A percentile compares a stretch with the other conserved stretches of the same genome.
phyloP scores from a whole-genome alignment of 1,139 yeast genomes.

The Hansenula lynferdii region DNA sequence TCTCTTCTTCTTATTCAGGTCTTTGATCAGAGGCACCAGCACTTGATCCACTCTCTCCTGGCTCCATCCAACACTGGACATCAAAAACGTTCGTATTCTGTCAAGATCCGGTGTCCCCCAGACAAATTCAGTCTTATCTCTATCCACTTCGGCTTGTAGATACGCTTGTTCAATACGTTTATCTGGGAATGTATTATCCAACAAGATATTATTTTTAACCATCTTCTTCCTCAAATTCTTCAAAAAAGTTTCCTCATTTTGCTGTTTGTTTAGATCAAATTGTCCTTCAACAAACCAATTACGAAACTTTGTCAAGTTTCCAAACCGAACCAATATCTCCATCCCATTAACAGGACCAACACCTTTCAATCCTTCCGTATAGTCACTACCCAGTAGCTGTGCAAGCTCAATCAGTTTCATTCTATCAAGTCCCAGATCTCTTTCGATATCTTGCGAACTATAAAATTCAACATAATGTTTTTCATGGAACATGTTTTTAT shows the following conservation, averaged over 20 bases:
- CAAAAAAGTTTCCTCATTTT: conserved; percentile 42
- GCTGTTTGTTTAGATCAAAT: conserved; percentile 32
- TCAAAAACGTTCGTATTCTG: conserved; percentile 63
- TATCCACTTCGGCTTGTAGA: conserved; percentile 74
- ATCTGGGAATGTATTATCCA: conserved; percentile 71
- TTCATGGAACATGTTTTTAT: conserved; percentile 93
- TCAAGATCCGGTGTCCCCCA: conserved; percentile 95
- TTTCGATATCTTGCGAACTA: conserved; percentile 50
- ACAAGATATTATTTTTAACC: conserved; percentile 34
- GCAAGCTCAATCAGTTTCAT: conserved; percentile 72
- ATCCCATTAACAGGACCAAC: conserved; percentile 91
- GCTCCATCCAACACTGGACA: conserved; percentile 78
- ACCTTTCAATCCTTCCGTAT: conserved; percentile 87
- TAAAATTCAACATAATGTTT: conserved; percentile 91
- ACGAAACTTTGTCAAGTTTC: conserved; percentile 38
- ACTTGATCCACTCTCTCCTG: conserved; percentile 76
- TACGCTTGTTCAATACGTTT: conserved; percentile 69
- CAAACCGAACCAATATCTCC: conserved; percentile 91
- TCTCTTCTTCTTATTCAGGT: conserved; percentile 56
- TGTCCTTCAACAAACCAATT: conserved; percentile 46
- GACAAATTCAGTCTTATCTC: conserved; percentile 66
- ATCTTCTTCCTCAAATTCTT: conserved; percentile 60
- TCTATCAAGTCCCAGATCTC: conserved; percentile 62
- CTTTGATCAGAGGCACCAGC: conserved; percentile 81
- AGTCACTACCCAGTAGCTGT: conserved; percentile 83